Evolutionary conservation across 2,329 filamentous ascomycete genomes (phyloP).

Genomic region (Ophiosphaerella narmari): DNA sequence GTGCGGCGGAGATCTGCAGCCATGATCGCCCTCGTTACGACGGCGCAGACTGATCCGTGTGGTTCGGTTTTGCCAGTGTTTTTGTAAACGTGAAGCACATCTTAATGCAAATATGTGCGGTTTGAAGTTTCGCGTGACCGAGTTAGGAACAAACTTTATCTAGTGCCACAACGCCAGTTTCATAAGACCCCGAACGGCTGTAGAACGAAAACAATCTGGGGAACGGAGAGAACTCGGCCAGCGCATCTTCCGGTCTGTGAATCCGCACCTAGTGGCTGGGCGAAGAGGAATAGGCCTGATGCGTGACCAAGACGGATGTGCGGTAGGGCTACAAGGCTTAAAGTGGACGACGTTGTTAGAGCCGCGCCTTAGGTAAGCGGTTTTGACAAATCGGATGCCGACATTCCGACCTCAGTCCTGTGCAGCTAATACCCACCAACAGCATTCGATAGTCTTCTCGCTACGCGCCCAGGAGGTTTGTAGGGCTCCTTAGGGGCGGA

Average conservation of each 20-base stretch:
- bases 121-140: conserved; percentile 25
- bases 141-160: conserved; percentile 25
- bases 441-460: too few species aligned
- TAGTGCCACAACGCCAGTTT: conserved; percentile 41
- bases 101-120: conserved; percentile 12
- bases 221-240: conserved; percentile 24
- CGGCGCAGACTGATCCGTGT: not conserved
- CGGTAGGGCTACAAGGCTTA: too few species aligned
- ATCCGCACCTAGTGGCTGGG: conserved; percentile 10
- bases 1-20: too few species aligned
- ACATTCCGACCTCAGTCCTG: too few species aligned
- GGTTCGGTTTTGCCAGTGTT: conserved; percentile 12
- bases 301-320: not conserved
- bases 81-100: conserved; percentile 21
- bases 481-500: too few species aligned
- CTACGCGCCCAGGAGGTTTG: too few species aligned
- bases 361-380: not conserved
- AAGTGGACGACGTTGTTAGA: too few species aligned
- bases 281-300: conserved; percentile 2
- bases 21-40: too few species aligned
- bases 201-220: conserved; percentile 18
- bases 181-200: conserved; percentile 17
- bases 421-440: too few species aligned
- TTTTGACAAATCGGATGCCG: not conserved
- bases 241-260: conserved; percentile 23